Conservation (phyloP, 2,329 filamentous ascomycete genomes). For the Aureobasidium sp. region DNA sequence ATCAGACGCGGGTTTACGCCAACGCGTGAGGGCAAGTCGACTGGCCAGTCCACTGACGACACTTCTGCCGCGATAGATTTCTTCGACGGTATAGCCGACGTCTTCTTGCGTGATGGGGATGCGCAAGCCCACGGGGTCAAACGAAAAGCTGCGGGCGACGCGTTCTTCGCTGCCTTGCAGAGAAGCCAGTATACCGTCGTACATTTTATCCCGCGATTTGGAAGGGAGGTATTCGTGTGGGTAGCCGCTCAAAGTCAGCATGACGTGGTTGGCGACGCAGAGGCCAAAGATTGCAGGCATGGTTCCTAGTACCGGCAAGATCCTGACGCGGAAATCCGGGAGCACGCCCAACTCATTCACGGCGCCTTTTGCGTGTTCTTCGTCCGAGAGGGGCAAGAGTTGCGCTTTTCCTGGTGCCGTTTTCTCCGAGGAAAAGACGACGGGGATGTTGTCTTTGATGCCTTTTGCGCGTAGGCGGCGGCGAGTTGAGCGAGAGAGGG, state of each 20-base stretch:
- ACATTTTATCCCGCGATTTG: conserved; percentile 85
- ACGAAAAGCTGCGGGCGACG: conserved; percentile 50
- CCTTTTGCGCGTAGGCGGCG: conserved; percentile 69
- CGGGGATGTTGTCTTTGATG: conserved; percentile 77
- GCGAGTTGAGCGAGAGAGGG: conserved; percentile 76
- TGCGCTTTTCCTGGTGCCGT: conserved; percentile 85
- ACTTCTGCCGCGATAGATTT: conserved; percentile 78
- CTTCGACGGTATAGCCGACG: conserved; percentile 81
- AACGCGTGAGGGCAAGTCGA: conserved; percentile 70
- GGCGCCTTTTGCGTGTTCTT: conserved; percentile 77
- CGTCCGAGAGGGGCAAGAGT: conserved; percentile 76
- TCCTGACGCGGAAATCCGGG: conserved; percentile 89
- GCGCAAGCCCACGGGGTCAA: conserved; percentile 63
- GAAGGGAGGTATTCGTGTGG: conserved; percentile 75
- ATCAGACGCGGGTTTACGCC: conserved; percentile 58
- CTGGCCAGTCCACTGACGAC: conserved; percentile 75
- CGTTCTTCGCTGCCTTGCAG: conserved; percentile 77
- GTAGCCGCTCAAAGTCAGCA: conserved; percentile 73
- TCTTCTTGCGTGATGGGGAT: conserved; percentile 72
- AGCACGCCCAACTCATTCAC: conserved; percentile 83
- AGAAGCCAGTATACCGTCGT: conserved; percentile 70
- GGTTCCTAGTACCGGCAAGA: conserved; percentile 86
- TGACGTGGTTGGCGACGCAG: conserved; percentile 84
- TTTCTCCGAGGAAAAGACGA: conserved; percentile 88
- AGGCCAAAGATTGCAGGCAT: conserved; percentile 98